phyloP scores from a whole-genome alignment of 768 basidiomycete genomes.

The Amanita pallidorosea region DNA sequence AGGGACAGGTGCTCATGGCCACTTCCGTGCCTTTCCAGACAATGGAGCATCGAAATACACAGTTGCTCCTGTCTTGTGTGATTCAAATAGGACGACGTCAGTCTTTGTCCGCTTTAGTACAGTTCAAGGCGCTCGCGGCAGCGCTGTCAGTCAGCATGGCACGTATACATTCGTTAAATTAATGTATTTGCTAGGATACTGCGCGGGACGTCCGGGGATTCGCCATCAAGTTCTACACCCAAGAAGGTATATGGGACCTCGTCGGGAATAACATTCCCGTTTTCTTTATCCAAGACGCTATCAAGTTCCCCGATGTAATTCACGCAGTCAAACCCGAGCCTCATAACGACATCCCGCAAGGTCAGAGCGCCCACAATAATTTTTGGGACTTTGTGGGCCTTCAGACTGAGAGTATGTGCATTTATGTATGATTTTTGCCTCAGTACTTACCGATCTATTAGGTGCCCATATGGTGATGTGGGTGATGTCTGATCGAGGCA shows the following conservation, averaged over 20 bases:
- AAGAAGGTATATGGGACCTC: slow-evolving; percentile 82
- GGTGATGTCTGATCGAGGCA: slow-evolving; percentile 71
- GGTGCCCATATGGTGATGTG: slow-evolving; percentile 75
- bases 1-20: slow-evolving; percentile 69
- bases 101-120: slow-evolving; percentile 81
- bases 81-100: slow-evolving; percentile 61
- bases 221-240: slow-evolving; percentile 73
- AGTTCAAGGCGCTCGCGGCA: slow-evolving; percentile 74
- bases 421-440: background rate
- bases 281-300: slow-evolving; percentile 72
- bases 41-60: slow-evolving; percentile 63
- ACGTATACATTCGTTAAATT: background rate
- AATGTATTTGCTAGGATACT: slow-evolving; percentile 34
- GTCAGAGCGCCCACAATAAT: slow-evolving; percentile 68
- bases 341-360: slow-evolving; percentile 67
- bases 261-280: slow-evolving; percentile 81
- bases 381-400: slow-evolving; percentile 81
- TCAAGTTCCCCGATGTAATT: slow-evolving; percentile 80
- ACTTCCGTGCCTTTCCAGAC: slow-evolving; percentile 70
- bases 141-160: slow-evolving; percentile 44
- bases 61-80: slow-evolving; percentile 59
- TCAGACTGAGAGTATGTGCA: slow-evolving; percentile 35
- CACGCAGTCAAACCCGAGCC: slow-evolving; percentile 85
- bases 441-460: background rate
- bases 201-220: slow-evolving; percentile 85